Evolutionary conservation across 2,329 filamentous ascomycete genomes (phyloP), one percentile per base, ranked within the genome.

Genomic region (Harringtonia aguacate): DNA sequence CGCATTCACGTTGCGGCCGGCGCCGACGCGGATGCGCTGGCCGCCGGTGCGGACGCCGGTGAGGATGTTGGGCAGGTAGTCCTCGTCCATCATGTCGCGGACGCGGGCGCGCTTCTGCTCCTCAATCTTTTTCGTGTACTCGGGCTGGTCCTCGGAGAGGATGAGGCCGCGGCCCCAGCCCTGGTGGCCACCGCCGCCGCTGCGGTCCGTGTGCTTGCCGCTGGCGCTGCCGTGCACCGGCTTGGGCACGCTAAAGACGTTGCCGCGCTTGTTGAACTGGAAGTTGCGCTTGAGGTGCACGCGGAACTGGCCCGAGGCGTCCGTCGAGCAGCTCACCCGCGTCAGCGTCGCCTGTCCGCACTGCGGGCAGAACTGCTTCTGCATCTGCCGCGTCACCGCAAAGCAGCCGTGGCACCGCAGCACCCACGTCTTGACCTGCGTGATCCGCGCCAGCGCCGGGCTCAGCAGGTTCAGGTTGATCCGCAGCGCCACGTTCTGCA

Each of bases 351-450:
- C 75, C 59, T 94, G 87, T 13, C 92, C 92, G 61, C 92, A 98
- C 41, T 81, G 77, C 2, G 86, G 81, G 62, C 92, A 98, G 69
- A 98, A 98, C 60, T 95, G 89, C 67, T 85, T 86, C 53, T 67
- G 69, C 78, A 88, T 89, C 55, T 95, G 79, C 56, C 85, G 86
- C 51, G 83, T 86, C 44, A 86, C 79, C 50, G 79, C 68, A 70
- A 97, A 98, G 70, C 89, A 95, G 46, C 82, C 88, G 66, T 98
- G 90, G 70, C 92, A 98, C 36, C 92, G 82, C 45, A 95, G 75
- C 4, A 95, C 79, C 73, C 86, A 94, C 13, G 85, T 90, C 61
- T 88, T 90, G 51, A 97, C 75, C 47, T 84, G 79, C 31, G 80
- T 83, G 59, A 98, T 87, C 55, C 88, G 80, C 50, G 85, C 75